These are phyloP conservation scores for Periconia macrospinosa DNA, from an alignment of 2,329 filamentous ascomycete genomes.

Conservation along the genomic window DNA sequence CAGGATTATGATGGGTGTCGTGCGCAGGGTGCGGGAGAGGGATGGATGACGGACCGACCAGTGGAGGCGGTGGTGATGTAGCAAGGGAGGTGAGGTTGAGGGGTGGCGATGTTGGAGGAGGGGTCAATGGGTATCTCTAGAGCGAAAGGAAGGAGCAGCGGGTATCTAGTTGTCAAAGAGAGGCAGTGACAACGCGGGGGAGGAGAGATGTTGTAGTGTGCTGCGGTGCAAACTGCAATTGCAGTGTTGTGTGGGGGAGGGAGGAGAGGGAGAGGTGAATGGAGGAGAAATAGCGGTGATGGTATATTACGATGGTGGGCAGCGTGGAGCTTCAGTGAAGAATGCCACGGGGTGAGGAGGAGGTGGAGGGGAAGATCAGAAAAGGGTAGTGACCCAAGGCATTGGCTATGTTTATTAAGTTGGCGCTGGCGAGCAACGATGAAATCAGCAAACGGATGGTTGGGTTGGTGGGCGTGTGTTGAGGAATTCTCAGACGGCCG, in stretches of 20 bases:
- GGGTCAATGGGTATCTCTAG: slow-evolving; percentile 12
- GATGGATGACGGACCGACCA: slow-evolving; percentile 9
- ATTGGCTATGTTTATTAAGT: slow-evolving; percentile 34
- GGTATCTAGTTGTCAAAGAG: slow-evolving; percentile 5
- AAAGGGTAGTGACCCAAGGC: slow-evolving; percentile 27
- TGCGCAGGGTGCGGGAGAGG: neutral
- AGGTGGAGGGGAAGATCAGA: slow-evolving; percentile 12
- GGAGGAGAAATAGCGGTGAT: neutral
- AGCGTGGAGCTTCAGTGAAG: neutral
- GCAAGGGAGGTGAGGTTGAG: slow-evolving; percentile 13
- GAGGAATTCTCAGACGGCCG: slow-evolving; percentile 33
- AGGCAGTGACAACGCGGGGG: slow-evolving; percentile 2
- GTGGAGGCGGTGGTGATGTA: slow-evolving; percentile 6
- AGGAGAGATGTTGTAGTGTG: neutral
- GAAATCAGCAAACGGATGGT: slow-evolving; percentile 16
- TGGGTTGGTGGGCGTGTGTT: slow-evolving; percentile 27
- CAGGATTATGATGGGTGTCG: slow-evolving; percentile 14
- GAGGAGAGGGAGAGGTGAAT: neutral
- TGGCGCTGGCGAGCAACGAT: slow-evolving; percentile 13
- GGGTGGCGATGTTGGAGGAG: neutral
- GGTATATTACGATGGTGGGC: too few relatives aligned
- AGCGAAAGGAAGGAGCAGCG: slow-evolving; percentile 7
- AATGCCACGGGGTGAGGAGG: slow-evolving; percentile 8
- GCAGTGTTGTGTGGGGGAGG: slow-evolving; percentile 1
- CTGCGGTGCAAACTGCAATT: slow-evolving; percentile 1